Base-by-base conservation (phyloP, 2,329 filamentous ascomycete genomes). In the Fusarium gaditjirri region DNA sequence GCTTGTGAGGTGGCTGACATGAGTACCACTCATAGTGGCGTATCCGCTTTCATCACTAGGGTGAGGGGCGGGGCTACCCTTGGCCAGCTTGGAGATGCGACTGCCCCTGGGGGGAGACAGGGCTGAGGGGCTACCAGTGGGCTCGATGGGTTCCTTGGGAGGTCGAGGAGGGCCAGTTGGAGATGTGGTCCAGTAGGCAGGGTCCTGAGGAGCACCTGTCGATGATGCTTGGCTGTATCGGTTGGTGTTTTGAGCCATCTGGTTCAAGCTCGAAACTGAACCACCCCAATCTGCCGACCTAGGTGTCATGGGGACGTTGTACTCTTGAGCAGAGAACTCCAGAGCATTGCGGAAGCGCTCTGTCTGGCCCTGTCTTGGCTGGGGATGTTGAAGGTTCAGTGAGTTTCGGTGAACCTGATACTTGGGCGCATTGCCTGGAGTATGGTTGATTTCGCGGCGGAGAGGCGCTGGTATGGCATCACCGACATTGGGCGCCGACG, bases 391-490 rank as follows among this genome's bases (percentile, higher is more conserved):
- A 42, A 95, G 84, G 76, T 94, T 94, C 61, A 95, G 80, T 31
- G 92, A 94, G 82, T 95, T 93, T 74, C 93, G 91, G 79, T 95
- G 92, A 61, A 92, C 92, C 80, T 92, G 91, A 81, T 95, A 95
- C 80, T 95, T 95, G 50, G 93, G 92, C 74, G 94, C 92, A 76
- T 95, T 92, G 74, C 89, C 91, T 1, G 81, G 78, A 8, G 86
- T 86, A 76, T 88, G 86, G 64, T 88, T 88, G 5, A 86, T 84
- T 44, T 87, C 84, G 10, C 75, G 75, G 13, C 33, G 73, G 39
- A 89, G 76, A 41, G 76, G 75, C 16, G 70, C 72, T 27, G 78
- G 77, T 44, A 70, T 69, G 4, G 76, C 71, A 19, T 77, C 75
- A 29, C 68, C 60, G 9, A 72, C 66, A 42, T 75, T 71, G 12